Conservation (phyloP, 306 rosid species). For the Lathyrus aphaca region DNA sequence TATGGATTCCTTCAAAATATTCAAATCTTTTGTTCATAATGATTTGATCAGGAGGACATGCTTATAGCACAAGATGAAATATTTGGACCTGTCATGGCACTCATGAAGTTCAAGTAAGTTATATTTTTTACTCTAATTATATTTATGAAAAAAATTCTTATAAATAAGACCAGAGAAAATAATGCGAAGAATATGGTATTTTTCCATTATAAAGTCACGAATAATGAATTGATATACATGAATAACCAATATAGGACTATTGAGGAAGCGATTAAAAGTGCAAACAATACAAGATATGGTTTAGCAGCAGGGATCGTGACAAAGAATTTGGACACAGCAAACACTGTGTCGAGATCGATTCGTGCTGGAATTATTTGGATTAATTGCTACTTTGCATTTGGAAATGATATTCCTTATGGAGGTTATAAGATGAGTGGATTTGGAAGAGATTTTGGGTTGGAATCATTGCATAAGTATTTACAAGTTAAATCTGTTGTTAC, state of each 20-base stretch:
- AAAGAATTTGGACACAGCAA: slow-evolving; percentile 65
- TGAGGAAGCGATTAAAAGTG: slow-evolving; percentile 75
- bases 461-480: slow-evolving; percentile 63
- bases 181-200: too few species aligned
- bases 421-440: slow-evolving; percentile 88
- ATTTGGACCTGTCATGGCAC: slow-evolving; percentile 79
- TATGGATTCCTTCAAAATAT: not conserved
- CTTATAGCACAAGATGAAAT: slow-evolving; percentile 70
- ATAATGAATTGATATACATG: not conserved
- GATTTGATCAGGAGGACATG: slow-evolving; percentile 68
- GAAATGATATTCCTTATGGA: slow-evolving; percentile 68
- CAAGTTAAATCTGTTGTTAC: slow-evolving; percentile 79
- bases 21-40: not conserved
- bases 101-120: slow-evolving; percentile 81
- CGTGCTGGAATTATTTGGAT: slow-evolving; percentile 81
- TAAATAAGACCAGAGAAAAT: too few species aligned
- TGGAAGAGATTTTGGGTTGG: slow-evolving; percentile 79
- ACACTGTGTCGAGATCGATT: slow-evolving; percentile 84
- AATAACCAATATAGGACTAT: slow-evolving; percentile 53
- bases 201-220: not conserved
- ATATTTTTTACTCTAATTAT: too few species aligned
- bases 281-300: slow-evolving; percentile 73
- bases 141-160: too few species aligned
- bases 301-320: slow-evolving; percentile 87
- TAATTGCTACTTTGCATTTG: slow-evolving; percentile 74